A percentile compares a stretch with the other conserved stretches of the same genome.
Evolutionary conservation across 305 asterid species (phyloP).

Genomic region (Rubia occidens): DNA sequence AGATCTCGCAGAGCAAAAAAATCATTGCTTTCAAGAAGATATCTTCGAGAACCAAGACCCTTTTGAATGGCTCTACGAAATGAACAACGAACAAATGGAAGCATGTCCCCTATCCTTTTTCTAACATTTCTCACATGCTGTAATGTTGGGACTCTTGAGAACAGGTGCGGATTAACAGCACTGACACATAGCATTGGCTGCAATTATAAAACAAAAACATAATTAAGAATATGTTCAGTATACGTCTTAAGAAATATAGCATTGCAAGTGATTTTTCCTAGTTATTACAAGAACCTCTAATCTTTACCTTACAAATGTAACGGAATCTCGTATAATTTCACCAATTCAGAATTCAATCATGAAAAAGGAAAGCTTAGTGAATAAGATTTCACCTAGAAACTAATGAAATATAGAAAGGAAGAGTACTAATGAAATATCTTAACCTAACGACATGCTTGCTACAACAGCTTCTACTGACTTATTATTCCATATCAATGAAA

Average conservation of each 20-base stretch:
- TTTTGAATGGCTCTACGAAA: constrained; percentile 71
- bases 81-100: constrained; percentile 80
- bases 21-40: constrained; percentile 86
- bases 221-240: background rate
- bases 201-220: constrained; percentile 19
- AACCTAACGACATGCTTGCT: background rate
- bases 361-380: background rate
- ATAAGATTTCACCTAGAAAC: background rate
- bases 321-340: background rate
- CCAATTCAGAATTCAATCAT: background rate
- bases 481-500: background rate
- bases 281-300: background rate
- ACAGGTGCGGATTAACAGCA: constrained; percentile 83
- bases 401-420: background rate
- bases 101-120: constrained; percentile 58
- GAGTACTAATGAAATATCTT: background rate
- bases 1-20: constrained; percentile 87
- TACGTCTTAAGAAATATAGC: background rate
- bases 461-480: background rate
- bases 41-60: constrained; percentile 83
- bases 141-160: constrained; percentile 72
- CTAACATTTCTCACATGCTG: constrained; percentile 84
- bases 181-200: constrained; percentile 99
- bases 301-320: background rate
- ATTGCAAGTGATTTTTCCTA: background rate